phyloP scores from a whole-genome alignment of 495 filamentous ascomycete genomes.

The Glonium stellatum region DNA sequence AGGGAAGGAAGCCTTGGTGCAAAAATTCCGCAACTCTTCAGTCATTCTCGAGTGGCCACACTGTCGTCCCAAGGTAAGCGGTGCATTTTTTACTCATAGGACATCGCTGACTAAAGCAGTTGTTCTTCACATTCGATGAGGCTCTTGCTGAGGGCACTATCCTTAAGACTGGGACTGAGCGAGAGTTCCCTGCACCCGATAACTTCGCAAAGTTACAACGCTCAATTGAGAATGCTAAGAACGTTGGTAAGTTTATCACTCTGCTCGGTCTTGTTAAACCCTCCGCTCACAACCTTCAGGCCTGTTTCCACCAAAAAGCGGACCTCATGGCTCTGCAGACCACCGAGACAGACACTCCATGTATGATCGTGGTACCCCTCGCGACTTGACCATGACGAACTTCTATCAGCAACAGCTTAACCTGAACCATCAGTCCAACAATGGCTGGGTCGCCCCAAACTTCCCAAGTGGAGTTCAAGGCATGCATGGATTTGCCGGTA shows the following conservation, averaged over 20 bases:
- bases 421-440: no score
- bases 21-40: slow-evolving; percentile 93
- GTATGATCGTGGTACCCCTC: slow-evolving; percentile 22
- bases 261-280: neutral
- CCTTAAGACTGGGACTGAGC: slow-evolving; percentile 9
- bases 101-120: neutral
- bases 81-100: neutral
- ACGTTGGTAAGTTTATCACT: slow-evolving; percentile 6
- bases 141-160: neutral
- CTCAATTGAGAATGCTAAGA: slow-evolving; percentile 17
- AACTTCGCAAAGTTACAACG: slow-evolving; percentile 23
- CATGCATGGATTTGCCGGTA: neutral
- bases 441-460: no score
- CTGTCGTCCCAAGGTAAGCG: slow-evolving; percentile 74
- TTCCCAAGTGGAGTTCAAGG: neutral
- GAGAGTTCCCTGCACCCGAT: slow-evolving; percentile 15
- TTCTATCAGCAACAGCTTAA: neutral
- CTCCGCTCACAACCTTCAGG: neutral
- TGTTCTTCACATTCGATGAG: slow-evolving; percentile 9
- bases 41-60: slow-evolving; percentile 80
- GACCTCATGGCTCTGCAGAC: neutral
- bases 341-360: slow-evolving; percentile 6
- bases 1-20: slow-evolving; percentile 78
- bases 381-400: slow-evolving; percentile 6
- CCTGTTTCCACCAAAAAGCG: slow-evolving; percentile 16